Evolutionary conservation across 2,329 filamentous ascomycete genomes (phyloP).

Genomic region (Arthrinium puccinioides): DNA sequence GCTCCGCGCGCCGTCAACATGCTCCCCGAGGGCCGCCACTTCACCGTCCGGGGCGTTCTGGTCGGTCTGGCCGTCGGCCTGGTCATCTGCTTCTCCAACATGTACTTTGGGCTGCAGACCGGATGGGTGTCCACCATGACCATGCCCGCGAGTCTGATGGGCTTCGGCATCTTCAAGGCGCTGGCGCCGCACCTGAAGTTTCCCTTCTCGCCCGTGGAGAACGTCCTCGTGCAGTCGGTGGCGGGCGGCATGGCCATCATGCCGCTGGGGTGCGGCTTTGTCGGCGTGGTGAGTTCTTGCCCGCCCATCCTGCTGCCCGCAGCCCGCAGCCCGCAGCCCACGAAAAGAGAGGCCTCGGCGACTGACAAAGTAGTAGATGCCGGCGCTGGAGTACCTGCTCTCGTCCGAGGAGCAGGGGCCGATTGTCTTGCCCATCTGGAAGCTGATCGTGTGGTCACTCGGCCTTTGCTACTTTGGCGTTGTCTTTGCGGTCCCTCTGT

Average conservation of each 20-base stretch:
- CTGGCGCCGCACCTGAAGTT: constrained; percentile 64
- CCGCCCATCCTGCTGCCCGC: too few relatives aligned
- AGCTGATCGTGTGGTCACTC: constrained; percentile 82
- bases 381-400: constrained; percentile 82
- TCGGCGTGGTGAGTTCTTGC: constrained; percentile 59
- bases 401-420: constrained; percentile 72
- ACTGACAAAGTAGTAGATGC: constrained; percentile 43
- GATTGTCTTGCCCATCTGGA: constrained; percentile 62
- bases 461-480: constrained; percentile 96
- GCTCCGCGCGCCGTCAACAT: too few relatives aligned
- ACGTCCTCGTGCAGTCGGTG: constrained; percentile 93
- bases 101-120: constrained; percentile 97
- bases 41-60: constrained; percentile 73
- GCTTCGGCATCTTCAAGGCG: constrained; percentile 87
- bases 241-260: constrained; percentile 94
- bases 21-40: constrained; percentile 53
- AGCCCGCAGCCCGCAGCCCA: too few relatives aligned
- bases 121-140: constrained; percentile 74
- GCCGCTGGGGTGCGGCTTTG: constrained; percentile 91
- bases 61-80: constrained; percentile 80
- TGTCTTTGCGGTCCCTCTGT: constrained; percentile 87
- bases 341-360: too few relatives aligned
- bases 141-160: constrained; percentile 91
- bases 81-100: constrained; percentile 92
- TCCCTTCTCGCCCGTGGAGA: constrained; percentile 91